Conservation (phyloP, 1,284 basidiomycete species). For the Mycena citricolor region DNA sequence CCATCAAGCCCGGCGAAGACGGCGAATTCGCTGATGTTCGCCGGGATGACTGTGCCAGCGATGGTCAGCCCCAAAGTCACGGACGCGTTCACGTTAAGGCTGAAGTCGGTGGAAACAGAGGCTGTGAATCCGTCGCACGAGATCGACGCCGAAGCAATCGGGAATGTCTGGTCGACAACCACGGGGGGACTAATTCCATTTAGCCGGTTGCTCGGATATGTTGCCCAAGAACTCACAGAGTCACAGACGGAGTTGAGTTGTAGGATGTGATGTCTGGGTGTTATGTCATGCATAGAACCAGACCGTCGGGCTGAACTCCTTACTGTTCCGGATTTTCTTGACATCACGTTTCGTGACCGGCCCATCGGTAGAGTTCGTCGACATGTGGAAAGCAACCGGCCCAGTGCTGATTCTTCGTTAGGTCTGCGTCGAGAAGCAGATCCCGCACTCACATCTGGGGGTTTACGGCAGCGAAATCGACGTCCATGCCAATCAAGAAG, state of each 20-base stretch:
- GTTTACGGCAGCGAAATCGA: background rate
- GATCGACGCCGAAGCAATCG: constrained; percentile 40
- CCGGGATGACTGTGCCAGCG: constrained; percentile 35
- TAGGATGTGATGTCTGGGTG: background rate
- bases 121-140: constrained; percentile 37
- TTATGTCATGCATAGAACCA: background rate
- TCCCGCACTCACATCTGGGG: background rate
- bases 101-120: constrained; percentile 38
- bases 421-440: background rate
- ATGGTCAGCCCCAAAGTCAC: constrained; percentile 42
- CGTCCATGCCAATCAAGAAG: background rate
- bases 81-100: constrained; percentile 35
- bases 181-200: constrained; percentile 25
- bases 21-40: constrained; percentile 31
- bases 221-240: background rate
- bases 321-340: background rate
- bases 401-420: background rate
- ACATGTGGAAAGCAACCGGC: background rate
- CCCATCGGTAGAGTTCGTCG: background rate
- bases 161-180: constrained; percentile 35
- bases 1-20: constrained; percentile 31
- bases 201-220: background rate
- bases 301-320: background rate
- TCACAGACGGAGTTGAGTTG: background rate
- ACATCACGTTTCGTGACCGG: background rate